Conservation (phyloP, 495 filamentous ascomycete species). For the Sordaria brevicollis region DNA sequence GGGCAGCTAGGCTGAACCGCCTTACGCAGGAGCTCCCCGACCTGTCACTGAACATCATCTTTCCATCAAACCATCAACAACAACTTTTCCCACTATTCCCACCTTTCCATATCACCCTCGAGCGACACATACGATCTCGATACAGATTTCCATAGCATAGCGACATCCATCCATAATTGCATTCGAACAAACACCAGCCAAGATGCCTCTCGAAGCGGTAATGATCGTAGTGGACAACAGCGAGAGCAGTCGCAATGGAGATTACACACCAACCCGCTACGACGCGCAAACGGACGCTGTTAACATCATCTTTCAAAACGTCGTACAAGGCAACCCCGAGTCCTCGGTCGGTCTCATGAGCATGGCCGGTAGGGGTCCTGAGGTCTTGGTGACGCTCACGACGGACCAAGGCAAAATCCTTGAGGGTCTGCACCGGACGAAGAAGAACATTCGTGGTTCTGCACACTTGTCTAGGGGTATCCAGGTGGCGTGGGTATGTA, state of each 20-base stretch:
- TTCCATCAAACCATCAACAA: not conserved
- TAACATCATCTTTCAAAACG: conserved; percentile 85
- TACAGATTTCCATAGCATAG: not conserved
- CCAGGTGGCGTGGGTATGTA: conserved; percentile 81
- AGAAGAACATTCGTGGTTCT: conserved; percentile 87
- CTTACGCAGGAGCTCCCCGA: conserved; percentile 16
- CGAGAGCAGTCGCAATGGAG: conserved; percentile 94
- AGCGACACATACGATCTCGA: not conserved
- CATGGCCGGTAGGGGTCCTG: conserved; percentile 94
- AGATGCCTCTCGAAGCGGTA: conserved; percentile 55
- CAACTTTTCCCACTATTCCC: not conserved
- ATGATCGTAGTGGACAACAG: conserved; percentile 86
- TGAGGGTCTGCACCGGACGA: conserved; percentile 85
- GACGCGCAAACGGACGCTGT: conserved; percentile 93
- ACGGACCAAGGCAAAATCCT: conserved; percentile 91
- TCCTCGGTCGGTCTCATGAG: conserved; percentile 97
- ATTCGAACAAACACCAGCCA: conserved; percentile 11
- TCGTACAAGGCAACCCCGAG: conserved; percentile 90
- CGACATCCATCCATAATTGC: not conserved
- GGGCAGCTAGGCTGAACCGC: conserved; percentile 12
- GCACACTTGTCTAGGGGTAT: conserved; percentile 85
- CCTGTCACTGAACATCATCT: not conserved
- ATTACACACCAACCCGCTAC: conserved; percentile 89
- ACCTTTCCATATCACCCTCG: not conserved
- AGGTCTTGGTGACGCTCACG: conserved; percentile 92